A percentile compares a stretch with the other conserved stretches of the same genome.
These are phyloP conservation scores for Capsicum baccatum DNA, from an alignment of 257 asterid genomes.

Conservation along the genomic window DNA sequence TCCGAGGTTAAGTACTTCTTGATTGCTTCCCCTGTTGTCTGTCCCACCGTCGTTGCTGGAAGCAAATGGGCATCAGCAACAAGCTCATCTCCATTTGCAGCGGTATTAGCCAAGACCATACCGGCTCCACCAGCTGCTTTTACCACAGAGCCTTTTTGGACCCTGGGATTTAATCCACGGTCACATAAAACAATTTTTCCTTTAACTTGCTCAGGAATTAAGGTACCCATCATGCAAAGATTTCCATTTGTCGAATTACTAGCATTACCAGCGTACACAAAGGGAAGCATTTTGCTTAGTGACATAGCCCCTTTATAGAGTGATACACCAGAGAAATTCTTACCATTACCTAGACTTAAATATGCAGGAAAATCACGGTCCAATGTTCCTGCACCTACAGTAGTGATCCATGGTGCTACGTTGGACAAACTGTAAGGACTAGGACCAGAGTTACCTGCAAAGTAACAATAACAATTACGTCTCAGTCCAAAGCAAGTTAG, in stretches of 20 bases:
- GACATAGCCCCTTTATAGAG: constrained; percentile 56
- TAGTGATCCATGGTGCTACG: constrained; percentile 77
- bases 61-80: constrained; percentile 66
- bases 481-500: constrained; percentile 4
- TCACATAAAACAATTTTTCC: constrained; percentile 67
- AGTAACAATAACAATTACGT: neutral
- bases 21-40: constrained; percentile 50
- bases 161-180: constrained; percentile 59
- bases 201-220: constrained; percentile 48
- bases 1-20: constrained; percentile 46
- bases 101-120: constrained; percentile 67
- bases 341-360: constrained; percentile 49
- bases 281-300: constrained; percentile 46
- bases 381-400: constrained; percentile 76
- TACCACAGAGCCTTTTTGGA: constrained; percentile 58
- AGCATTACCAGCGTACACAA: constrained; percentile 43
- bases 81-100: constrained; percentile 62
- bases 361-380: constrained; percentile 61
- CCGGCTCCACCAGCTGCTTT: constrained; percentile 63
- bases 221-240: constrained; percentile 53
- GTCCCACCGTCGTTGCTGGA: constrained; percentile 64
- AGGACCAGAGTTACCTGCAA: constrained; percentile 46
- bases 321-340: constrained; percentile 55
- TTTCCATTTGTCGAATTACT: constrained; percentile 43
- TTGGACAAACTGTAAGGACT: constrained; percentile 45